phyloP scores from a whole-genome alignment of 306 rosid genomes.

The Prunus fruticosa region DNA sequence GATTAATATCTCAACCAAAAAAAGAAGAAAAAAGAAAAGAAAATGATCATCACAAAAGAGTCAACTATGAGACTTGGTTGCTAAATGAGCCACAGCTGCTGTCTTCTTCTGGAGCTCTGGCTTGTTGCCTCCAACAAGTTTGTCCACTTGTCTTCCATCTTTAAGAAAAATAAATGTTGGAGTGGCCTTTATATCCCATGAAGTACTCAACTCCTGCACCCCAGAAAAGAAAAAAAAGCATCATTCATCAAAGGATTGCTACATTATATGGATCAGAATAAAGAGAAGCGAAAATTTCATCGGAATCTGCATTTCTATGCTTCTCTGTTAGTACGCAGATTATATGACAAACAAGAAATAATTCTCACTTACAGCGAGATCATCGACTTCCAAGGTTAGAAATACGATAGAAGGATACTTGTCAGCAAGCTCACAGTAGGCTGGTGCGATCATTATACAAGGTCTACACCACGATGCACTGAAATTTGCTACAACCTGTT shows the following conservation, averaged over 20 bases:
- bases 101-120: constrained; percentile 65
- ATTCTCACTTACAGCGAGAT: constrained; percentile 57
- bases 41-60: background rate
- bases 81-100: constrained; percentile 31
- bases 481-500: constrained; percentile 78
- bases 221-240: background rate
- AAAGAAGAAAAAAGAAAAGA: background rate
- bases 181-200: constrained; percentile 85
- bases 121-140: constrained; percentile 80
- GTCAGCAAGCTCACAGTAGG: constrained; percentile 62
- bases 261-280: too few species aligned
- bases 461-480: constrained; percentile 89
- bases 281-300: background rate
- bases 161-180: constrained; percentile 80
- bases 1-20: background rate
- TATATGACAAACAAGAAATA: background rate
- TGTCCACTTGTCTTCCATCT: constrained; percentile 75
- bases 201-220: constrained; percentile 66
- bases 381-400: constrained; percentile 74
- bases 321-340: background rate
- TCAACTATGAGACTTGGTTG: constrained; percentile 16
- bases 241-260: background rate
- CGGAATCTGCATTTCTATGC: background rate
- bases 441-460: constrained; percentile 55
- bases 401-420: constrained; percentile 62